Percentiles rank a stretch among this genome's conserved stretches.
phyloP scores from a whole-genome alignment of 306 rosid genomes.

The Hippophae tibetana region DNA sequence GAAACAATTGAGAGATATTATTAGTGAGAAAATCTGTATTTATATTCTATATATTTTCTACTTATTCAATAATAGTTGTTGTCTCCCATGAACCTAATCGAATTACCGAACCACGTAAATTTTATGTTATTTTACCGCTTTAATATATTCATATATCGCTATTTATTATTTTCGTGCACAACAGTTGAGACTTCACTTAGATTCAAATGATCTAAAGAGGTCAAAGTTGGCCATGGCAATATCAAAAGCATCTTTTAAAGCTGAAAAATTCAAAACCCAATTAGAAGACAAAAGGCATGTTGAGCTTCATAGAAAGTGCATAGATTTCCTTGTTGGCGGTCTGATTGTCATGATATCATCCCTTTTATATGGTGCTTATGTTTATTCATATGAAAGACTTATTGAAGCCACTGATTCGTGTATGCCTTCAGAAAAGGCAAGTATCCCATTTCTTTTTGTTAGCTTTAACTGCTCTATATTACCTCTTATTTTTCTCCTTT shows the following conservation, averaged over 20 bases:
- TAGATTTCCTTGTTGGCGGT: constrained; percentile 80
- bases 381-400: constrained; percentile 51
- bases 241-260: constrained; percentile 63
- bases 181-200: constrained; percentile 39
- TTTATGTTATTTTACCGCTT: no score
- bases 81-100: no score
- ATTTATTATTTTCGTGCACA: no score
- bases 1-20: no score
- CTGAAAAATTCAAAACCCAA: constrained; percentile 65
- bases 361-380: constrained; percentile 60
- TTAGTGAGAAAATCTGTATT: no score
- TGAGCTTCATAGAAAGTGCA: constrained; percentile 62
- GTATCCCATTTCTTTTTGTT: constrained; percentile 5
- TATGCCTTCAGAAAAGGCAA: constrained; percentile 51
- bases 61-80: no score
- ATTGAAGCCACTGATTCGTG: constrained; percentile 63
- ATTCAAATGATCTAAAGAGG: constrained; percentile 51
- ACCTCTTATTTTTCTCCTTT: not conserved
- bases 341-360: constrained; percentile 56
- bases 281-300: constrained; percentile 57
- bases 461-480: not conserved
- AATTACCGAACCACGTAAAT: no score
- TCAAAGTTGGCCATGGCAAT: constrained; percentile 54
- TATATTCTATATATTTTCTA: no score
- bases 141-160: no score